Conservation (phyloP, 495 filamentous ascomycete species). For the Penicillium antarcticum region DNA sequence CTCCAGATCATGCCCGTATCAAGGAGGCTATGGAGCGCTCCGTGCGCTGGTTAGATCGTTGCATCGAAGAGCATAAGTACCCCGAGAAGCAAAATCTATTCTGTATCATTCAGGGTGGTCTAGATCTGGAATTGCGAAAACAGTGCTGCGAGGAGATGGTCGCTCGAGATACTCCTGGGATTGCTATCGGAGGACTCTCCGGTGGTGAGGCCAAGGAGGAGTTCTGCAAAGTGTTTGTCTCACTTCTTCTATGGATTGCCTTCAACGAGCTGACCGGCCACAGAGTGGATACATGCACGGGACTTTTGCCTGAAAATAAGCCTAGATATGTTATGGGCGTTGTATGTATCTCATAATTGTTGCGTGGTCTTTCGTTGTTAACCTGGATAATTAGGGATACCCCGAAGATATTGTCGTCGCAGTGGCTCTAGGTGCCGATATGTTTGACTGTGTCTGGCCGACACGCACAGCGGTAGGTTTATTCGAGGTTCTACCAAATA, state of each 20-base stretch:
- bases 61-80: conserved; percentile 86
- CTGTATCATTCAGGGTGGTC: conserved; percentile 95
- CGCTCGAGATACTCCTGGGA: conserved; percentile 84
- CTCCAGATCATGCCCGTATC: conserved; percentile 81
- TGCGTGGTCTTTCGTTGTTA: conserved; percentile 2
- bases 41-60: conserved; percentile 97
- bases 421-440: conserved; percentile 90
- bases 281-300: conserved; percentile 83
- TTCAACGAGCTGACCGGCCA: conserved; percentile 5
- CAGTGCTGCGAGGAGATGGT: conserved; percentile 91
- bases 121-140: conserved; percentile 83
- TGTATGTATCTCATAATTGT: conserved; percentile 38
- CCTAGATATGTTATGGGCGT: conserved; percentile 98
- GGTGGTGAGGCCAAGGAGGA: conserved; percentile 75
- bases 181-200: conserved; percentile 91
- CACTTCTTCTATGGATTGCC: background rate
- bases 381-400: conserved; percentile 64
- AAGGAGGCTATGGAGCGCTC: conserved; percentile 92
- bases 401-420: conserved; percentile 93
- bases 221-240: conserved; percentile 56
- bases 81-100: conserved; percentile 90
- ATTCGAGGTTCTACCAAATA: background rate
- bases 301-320: conserved; percentile 79
- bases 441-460: conserved; percentile 99
- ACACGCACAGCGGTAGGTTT: conserved; percentile 75